Evolutionary conservation across 306 rosid species (phyloP).

Genomic region (Rubus idaeus): DNA sequence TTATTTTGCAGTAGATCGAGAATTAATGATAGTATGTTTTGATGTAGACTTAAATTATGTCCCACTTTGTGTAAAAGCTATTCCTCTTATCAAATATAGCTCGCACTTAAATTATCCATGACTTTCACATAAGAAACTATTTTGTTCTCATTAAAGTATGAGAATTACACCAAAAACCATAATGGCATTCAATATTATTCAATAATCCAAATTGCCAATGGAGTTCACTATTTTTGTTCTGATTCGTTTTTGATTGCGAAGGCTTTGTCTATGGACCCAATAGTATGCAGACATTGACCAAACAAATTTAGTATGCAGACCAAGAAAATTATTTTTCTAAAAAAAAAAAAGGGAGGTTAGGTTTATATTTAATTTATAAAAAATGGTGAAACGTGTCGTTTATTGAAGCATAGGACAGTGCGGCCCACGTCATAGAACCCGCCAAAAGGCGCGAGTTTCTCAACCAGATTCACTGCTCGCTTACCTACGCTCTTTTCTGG

Average conservation of each 20-base stretch:
- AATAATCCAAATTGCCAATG: background rate
- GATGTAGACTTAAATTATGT: no score
- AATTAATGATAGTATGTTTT: no score
- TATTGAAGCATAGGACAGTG: background rate
- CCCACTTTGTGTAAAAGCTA: no score
- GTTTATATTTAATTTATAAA: background rate
- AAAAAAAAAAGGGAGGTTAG: background rate
- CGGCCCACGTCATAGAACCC: constrained; percentile 12
- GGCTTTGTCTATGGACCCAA: background rate
- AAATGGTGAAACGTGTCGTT: background rate
- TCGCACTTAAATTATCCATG: background rate
- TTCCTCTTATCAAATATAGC: no score
- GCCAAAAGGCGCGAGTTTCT: background rate
- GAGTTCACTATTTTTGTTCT: background rate
- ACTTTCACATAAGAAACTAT: background rate
- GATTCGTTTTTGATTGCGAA: background rate
- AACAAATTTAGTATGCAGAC: no score
- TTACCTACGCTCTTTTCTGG: background rate
- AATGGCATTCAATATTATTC: background rate
- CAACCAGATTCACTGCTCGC: constrained; percentile 2
- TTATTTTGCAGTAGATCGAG: no score
- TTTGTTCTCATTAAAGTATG: background rate
- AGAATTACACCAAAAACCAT: background rate
- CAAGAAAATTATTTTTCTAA: background rate
- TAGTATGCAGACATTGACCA: no score